Percentiles rank a stretch among this genome's conserved stretches.
These are phyloP conservation scores for Symbiodinium natans DNA, from an alignment of 73 alveolate species.

Conservation along the genomic window DNA sequence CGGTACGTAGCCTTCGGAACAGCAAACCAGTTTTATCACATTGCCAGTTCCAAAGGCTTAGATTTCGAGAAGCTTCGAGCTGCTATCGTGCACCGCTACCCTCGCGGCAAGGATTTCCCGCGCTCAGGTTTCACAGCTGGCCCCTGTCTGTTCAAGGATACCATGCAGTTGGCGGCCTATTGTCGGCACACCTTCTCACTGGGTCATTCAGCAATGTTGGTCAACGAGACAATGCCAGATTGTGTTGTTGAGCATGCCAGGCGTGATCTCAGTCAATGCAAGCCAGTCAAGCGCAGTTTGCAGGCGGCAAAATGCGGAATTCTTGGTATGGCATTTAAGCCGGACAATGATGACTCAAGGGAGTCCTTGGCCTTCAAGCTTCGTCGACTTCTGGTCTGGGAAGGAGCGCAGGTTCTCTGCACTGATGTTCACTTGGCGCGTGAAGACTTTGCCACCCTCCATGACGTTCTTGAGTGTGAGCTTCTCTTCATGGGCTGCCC, in stretches of 20 bases:
- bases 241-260: slow-evolving; percentile 70
- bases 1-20: slow-evolving; percentile 83
- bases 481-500: slow-evolving; percentile 72
- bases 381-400: slow-evolving; percentile 85
- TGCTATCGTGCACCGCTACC: slow-evolving; percentile 61
- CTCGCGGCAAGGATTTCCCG: slow-evolving; percentile 57
- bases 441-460: slow-evolving; percentile 24
- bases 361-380: slow-evolving; percentile 93
- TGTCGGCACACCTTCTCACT: slow-evolving; percentile 75
- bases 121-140: slow-evolving; percentile 87
- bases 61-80: slow-evolving; percentile 58
- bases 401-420: slow-evolving; percentile 95
- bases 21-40: slow-evolving; percentile 89
- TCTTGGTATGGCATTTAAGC: slow-evolving; percentile 85
- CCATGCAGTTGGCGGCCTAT: slow-evolving; percentile 90
- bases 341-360: slow-evolving; percentile 81
- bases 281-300: background rate
- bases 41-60: slow-evolving; percentile 77
- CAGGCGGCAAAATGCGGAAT: slow-evolving; percentile 25
- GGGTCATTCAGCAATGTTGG: slow-evolving; percentile 88
- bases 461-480: slow-evolving; percentile 27
- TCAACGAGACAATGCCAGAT: slow-evolving; percentile 91
- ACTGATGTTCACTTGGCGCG: slow-evolving; percentile 70
- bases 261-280: background rate
- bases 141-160: slow-evolving; percentile 89